Conservation (phyloP, 306 rosid species). For the Medicago truncatula region MtrunA17r5.0-ANR NC_053045.1:36859501-36860000, state of each 20-base stretch:
- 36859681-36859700: neutral
- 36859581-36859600: constrained; percentile 26
- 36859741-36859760: neutral
- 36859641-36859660: neutral
- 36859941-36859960: constrained; percentile 2
- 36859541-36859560: too few relatives aligned
- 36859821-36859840: neutral
- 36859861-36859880: neutral
- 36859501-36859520: too few relatives aligned
- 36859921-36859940: constrained; percentile 13
- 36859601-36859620: neutral
- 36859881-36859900: constrained; percentile 40
- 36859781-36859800: neutral
- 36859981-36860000: constrained; percentile 40
- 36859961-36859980: constrained; percentile 20
- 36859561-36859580: neutral
- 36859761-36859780: neutral
- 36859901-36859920: constrained; percentile 30
- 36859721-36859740: constrained; percentile 21
- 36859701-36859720: constrained; percentile 14
- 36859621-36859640: neutral
- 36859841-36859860: too few relatives aligned
- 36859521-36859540: too few relatives aligned
- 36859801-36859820: constrained; percentile 14
- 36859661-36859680: constrained; percentile 15